Evolutionary conservation across 2,329 filamentous ascomycete species (phyloP), one percentile per base, ranked within the genome.

Genomic region (Phymatotrichopsis omnivora): DNA sequence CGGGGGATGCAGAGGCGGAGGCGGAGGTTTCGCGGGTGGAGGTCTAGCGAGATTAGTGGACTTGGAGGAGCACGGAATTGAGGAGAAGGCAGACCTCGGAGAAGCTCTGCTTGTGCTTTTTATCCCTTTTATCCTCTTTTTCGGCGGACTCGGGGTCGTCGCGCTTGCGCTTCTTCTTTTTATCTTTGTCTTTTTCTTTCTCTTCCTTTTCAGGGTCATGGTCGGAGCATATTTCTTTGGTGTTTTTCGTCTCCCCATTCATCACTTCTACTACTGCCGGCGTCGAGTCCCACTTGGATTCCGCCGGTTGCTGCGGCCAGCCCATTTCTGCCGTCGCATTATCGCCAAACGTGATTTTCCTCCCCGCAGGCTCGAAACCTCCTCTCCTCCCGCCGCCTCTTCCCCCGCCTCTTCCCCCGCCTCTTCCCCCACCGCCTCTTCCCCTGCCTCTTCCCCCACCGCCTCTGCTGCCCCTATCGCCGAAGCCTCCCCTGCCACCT

Each of bases 221-320:
- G 31, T 11, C 6, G 8, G 12, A 16, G 5, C 10, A 7, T 19
- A 16, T 10, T 8, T 33, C n/a, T n/a, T n/a, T n/a, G n/a, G n/a
- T n/a, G n/a, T n/a, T n/a, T 49, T 45, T 44, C 24, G 39, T 52
- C 19, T 33, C 23, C 8, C 44, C 52, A 19, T 46, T 36, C 20
- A 62, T 71, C 73, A 50, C 66, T 67, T 35, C 39, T 17, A 33
- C 42, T 20, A 17, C 14, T 17, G 6, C 10, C 14, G 20, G 16
- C 14, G 8, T 29, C 33, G 4, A 7, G 12, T 27, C 17, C 35
- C n/a, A 7, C 22, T 12, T 22, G 5, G 14, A n/a, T 14, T 20
- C 24, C 23, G 10, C 12, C 3, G 1, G n/a, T n/a, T 14, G 24
- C 37, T 14, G 31, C 33, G 27, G 2, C 27, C 37, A 30, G 22